Conservation (phyloP, 768 basidiomycete genomes). For the Fomitopsis pulvina region DNA sequence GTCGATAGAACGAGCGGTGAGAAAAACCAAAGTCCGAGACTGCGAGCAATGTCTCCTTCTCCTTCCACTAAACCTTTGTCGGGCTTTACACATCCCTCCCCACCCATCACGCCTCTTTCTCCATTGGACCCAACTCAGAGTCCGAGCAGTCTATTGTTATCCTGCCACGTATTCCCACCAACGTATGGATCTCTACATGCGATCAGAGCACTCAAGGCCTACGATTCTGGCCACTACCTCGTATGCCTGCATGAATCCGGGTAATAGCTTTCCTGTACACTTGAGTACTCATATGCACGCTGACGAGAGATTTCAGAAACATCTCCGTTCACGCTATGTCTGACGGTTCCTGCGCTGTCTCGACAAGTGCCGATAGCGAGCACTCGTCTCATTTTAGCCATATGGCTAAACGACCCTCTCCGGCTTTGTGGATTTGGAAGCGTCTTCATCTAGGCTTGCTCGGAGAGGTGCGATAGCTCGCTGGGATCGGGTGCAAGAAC, state of each 20-base stretch:
- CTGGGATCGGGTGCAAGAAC: background rate
- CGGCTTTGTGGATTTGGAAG: slow-evolving; percentile 29
- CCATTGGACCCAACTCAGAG: background rate
- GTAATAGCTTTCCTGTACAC: slow-evolving; percentile 30
- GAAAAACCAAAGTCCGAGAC: background rate
- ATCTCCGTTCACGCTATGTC: slow-evolving; percentile 44
- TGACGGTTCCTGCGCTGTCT: slow-evolving; percentile 41
- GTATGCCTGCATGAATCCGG: slow-evolving; percentile 59
- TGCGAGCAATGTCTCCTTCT: slow-evolving; percentile 2
- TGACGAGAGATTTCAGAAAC: slow-evolving; percentile 31
- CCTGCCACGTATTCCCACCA: slow-evolving; percentile 40
- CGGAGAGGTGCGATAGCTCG: slow-evolving; percentile 20
- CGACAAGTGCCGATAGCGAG: slow-evolving; percentile 24
- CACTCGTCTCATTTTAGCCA: background rate
- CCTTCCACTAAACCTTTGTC: background rate
- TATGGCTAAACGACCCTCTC: background rate
- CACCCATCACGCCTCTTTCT: background rate
- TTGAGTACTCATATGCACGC: background rate
- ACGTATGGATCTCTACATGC: slow-evolving; percentile 30
- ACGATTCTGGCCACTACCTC: slow-evolving; percentile 38
- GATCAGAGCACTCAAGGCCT: slow-evolving; percentile 40
- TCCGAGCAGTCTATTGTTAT: slow-evolving; percentile 12
- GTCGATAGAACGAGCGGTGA: slow-evolving; percentile 23
- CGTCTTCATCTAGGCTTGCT: slow-evolving; percentile 21
- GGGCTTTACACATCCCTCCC: background rate